A percentile compares a stretch with the other conserved stretches of the same genome.
Conservation (phyloP, 768 basidiomycete genomes). For the Pisolithus marmoratus region DNA sequence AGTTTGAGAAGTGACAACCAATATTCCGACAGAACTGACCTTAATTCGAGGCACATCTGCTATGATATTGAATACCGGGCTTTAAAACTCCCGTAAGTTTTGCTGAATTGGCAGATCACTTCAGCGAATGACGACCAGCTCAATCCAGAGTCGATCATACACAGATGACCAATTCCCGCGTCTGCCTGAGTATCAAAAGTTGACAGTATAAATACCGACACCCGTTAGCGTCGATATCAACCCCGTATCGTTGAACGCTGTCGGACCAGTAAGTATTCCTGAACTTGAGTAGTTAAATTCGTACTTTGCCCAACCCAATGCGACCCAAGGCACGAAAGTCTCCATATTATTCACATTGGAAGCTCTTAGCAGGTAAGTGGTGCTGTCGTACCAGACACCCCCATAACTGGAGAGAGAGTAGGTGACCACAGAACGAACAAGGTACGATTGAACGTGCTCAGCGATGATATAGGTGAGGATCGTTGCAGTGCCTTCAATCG, state of each 20-base stretch:
- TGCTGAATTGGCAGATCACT: no score
- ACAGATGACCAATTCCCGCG: no score
- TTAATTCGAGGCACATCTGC: no score
- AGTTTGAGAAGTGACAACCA: no score
- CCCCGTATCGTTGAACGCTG: slow-evolving; percentile 17
- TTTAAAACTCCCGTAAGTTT: no score
- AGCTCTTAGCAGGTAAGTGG: slow-evolving; percentile 16
- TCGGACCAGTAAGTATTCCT: slow-evolving; percentile 4
- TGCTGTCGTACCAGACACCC: slow-evolving; percentile 22
- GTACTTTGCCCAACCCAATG: slow-evolving; percentile 14
- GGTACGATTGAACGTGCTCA: slow-evolving; percentile 10
- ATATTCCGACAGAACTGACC: no score
- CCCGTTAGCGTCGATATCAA: slow-evolving; percentile 11
- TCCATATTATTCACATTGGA: slow-evolving; percentile 3
- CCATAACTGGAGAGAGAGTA: slow-evolving; percentile 1
- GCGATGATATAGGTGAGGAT: slow-evolving; percentile 4
- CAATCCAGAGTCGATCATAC: no score
- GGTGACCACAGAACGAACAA: slow-evolving; percentile 9
- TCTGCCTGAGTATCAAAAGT: not conserved
- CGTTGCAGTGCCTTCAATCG: slow-evolving; percentile 9
- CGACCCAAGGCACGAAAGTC: slow-evolving; percentile 13
- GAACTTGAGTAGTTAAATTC: slow-evolving; percentile 14
- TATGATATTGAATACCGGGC: no score
- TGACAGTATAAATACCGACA: slow-evolving; percentile 18
- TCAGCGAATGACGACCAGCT: no score